Conservation (phyloP, 1,139 yeast genomes). For the Zygosaccharomyces sapae region DNA sequence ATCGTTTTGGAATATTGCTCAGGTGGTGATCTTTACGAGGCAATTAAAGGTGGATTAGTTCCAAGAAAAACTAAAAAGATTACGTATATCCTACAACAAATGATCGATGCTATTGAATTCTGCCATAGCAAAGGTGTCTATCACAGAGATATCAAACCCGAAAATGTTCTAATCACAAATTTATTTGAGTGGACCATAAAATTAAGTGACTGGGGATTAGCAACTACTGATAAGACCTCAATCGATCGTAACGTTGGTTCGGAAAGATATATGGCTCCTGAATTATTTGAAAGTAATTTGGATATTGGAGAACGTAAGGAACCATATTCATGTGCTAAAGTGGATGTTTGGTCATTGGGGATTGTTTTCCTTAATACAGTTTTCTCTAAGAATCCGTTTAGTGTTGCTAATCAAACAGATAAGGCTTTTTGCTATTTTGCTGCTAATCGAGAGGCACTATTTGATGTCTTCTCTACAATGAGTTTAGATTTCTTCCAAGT, state of each 20-base stretch:
- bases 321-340: conserved; percentile 76
- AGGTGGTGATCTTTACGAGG: conserved; percentile 91
- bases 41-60: conserved; percentile 75
- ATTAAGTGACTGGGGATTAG: conserved; percentile 89
- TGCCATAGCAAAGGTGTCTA: conserved; percentile 72
- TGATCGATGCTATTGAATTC: conserved; percentile 71
- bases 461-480: conserved; percentile 89
- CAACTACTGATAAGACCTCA: conserved; percentile 61
- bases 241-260: conserved; percentile 89
- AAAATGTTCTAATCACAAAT: conserved; percentile 72
- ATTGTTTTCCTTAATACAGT: conserved; percentile 78
- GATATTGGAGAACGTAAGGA: conserved; percentile 44
- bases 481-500: conserved; percentile 82
- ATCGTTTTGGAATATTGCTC: conserved; percentile 84
- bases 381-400: conserved; percentile 87
- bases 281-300: conserved; percentile 53
- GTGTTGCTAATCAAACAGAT: conserved; percentile 77
- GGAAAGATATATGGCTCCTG: conserved; percentile 97
- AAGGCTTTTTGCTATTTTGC: conserved; percentile 85
- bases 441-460: conserved; percentile 79
- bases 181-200: conserved; percentile 66
- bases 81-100: conserved; percentile 69
- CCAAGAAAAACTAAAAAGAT: conserved; percentile 75
- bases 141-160: conserved; percentile 89
- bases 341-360: conserved; percentile 93